Base-by-base conservation (phyloP, 1,284 basidiomycete species). In the Grifola frondosa region DNA sequence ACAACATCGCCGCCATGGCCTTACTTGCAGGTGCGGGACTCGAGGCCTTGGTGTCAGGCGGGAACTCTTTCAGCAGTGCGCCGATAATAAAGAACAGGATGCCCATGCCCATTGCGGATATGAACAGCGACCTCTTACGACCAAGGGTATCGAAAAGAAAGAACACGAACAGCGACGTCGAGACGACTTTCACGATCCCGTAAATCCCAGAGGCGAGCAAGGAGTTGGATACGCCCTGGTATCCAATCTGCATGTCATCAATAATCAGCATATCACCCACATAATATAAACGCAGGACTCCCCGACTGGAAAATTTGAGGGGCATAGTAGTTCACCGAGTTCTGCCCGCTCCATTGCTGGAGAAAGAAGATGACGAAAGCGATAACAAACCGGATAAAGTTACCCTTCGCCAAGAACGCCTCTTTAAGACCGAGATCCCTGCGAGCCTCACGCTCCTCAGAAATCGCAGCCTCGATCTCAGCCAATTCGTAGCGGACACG, bases 141-240 rank as follows among this genome's bases (percentile, higher is more conserved):
- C 80, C 80, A n/a, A 77, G 65, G 9, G 63, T 53, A 50, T 81
- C 81, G 42, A 78, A 73, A 52, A 80, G 66, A 62, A 81, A 64
- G 56, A 75, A 71, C 44, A 84, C 73, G 61, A 81, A 91, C 46
- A 81, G 49, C 1, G 74, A 48, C 1, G 89, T 91, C 1, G 88
- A 80, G 30, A 88, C 70, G 40, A 90, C 73, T 61, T 89, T 83
- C 60, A 89, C 75, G 59, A 90, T 73, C 42, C 88, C 89, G 58
- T 92, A 93, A 41, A 92, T 79, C 19, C 90, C 89, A 8, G 84
- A 87, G 3, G 90, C 88, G 44, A 92, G 77, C 2, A 92, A 74
- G 5, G 80, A 78, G 53, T 74, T 76, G 38, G 73, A 75, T 3
- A 70, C 70, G 16, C 76, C 79, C 1, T 69, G 73, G 60, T 80